phyloP scores from a whole-genome alignment of 2,329 filamentous ascomycete species.

The Diaporthe sp. region DNA sequence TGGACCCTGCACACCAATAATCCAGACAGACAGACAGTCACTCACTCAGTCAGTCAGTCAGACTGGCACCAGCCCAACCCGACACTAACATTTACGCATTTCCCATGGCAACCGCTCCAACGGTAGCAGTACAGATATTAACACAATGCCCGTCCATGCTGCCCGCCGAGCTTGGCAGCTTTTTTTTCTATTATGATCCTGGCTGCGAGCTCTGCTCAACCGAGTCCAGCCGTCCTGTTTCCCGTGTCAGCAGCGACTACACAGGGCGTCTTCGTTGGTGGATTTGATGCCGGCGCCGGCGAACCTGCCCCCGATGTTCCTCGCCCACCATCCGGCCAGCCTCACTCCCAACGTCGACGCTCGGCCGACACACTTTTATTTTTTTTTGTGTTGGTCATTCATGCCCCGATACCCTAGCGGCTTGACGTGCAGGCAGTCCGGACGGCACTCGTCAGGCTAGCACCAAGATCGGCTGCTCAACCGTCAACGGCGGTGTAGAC shows the following conservation, averaged over 20 bases:
- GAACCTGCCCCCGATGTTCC: conserved; percentile 2
- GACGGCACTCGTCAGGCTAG: conserved; percentile 25
- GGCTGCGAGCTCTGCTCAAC: not conserved
- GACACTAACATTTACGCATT: conserved; percentile 14
- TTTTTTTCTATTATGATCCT: not conserved
- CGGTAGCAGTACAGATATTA: not conserved
- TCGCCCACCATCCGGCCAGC: not conserved
- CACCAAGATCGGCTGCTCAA: conserved; percentile 36
- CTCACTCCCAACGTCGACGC: conserved; percentile 14
- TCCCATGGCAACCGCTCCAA: conserved; percentile 21
- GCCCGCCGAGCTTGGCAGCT: not conserved
- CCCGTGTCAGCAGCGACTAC: not conserved
- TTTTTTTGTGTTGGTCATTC: not conserved
- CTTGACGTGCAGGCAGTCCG: conserved; percentile 8
- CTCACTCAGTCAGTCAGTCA: not conserved
- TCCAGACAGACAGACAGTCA: not conserved
- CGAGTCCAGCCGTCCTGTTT: not conserved
- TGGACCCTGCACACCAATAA: conserved; percentile 34
- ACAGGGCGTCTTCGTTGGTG: not conserved
- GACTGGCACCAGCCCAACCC: not conserved
- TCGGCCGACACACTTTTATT: not conserved
- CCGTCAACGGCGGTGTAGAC: conserved; percentile 40
- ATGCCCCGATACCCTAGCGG: conserved; percentile 23
- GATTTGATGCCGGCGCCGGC: not conserved
- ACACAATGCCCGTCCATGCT: not conserved